Base-by-base conservation (phyloP, 148 eudicot genomes). In the Rhododendron henanense region DNA sequence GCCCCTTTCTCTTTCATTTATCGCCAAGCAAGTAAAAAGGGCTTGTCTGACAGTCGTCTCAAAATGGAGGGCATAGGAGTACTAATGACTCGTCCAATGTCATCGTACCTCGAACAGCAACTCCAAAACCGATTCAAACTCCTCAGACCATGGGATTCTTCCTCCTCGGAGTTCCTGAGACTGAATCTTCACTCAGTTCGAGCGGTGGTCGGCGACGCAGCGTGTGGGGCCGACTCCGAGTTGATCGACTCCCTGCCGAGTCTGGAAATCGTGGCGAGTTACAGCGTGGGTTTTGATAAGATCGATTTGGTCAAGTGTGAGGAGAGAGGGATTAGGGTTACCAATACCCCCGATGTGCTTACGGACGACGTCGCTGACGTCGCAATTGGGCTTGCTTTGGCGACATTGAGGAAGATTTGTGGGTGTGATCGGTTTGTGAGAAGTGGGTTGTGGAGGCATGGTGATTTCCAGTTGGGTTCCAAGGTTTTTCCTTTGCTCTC, bases 351-450 rank as follows among this genome's bases (percentile, higher is more conserved):
- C 23, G 94, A 90, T 85, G 93, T 90, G 61, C 89, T 94, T 6
- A 91, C 94, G 6, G 92, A 94, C 77, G 95, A 94, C 84, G 96
- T 93, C 69, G 95, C 98, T 53, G 98, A 94, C 83, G 59, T 88
- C 15, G 94, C 89, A 2, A 86, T 94, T 80, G 93, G 90, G 4
- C 82, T 94, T 89, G 57, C 84, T 16, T 78, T 93, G 83, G 88
- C 91, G 14, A 90, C 91, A 10, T 82, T 93, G 65, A 85, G 95
- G 88, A 89, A 81, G 87, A 81, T 92, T 90, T 90, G 92, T 81
- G 90, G 31, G 25, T 89, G 83, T 87, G 88, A 94, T 88, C 77
- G 86, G 78, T 93, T 88, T 90, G 87, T 94, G 5, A 90, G 88
- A 39, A 74, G 44, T 90, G 91, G 93, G 61, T 45, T 16, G 77